Percentiles rank a stretch among this genome's conserved stretches.
phyloP scores from a whole-genome alignment of 306 rosid species.

The Begonia fuchsioides region DNA sequence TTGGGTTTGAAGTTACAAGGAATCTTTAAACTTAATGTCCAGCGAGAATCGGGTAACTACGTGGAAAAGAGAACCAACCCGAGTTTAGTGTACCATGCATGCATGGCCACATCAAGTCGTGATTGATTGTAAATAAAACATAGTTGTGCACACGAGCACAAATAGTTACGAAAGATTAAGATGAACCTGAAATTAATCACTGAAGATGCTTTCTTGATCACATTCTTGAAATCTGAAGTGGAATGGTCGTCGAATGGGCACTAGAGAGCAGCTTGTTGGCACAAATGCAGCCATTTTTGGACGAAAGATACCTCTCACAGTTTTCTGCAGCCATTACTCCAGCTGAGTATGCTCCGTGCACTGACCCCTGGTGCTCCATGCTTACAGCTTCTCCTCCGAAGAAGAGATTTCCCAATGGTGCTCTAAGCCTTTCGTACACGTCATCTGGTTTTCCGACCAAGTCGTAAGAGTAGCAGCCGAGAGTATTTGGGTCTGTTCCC shows the following conservation, averaged over 20 bases:
- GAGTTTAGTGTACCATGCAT: too few relatives aligned
- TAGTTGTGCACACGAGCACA: too few relatives aligned
- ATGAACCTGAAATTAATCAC: not conserved
- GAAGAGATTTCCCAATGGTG: constrained; percentile 37
- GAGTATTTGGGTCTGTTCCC: constrained; percentile 66
- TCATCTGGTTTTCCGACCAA: constrained; percentile 56
- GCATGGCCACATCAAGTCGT: too few relatives aligned
- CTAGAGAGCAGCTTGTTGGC: too few relatives aligned
- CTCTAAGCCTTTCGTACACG: constrained; percentile 53
- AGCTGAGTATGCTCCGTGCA: constrained; percentile 36
- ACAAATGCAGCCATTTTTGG: not conserved
- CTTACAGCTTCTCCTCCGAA: constrained; percentile 31
- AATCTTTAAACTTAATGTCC: too few relatives aligned
- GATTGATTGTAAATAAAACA: too few relatives aligned
- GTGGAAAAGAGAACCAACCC: too few relatives aligned
- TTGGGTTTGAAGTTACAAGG: too few relatives aligned
- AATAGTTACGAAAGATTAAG: not conserved
- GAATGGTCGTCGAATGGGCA: not conserved
- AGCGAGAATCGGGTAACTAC: too few relatives aligned
- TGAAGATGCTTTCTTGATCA: not conserved
- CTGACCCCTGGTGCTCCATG: constrained; percentile 64
- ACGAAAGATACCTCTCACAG: constrained; percentile 6
- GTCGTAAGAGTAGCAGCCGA: constrained; percentile 62
- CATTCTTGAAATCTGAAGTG: not conserved
- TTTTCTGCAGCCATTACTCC: constrained; percentile 26